Base-by-base conservation (phyloP, 2,329 filamentous ascomycete species). In the Fusarium dimerum region DNA sequence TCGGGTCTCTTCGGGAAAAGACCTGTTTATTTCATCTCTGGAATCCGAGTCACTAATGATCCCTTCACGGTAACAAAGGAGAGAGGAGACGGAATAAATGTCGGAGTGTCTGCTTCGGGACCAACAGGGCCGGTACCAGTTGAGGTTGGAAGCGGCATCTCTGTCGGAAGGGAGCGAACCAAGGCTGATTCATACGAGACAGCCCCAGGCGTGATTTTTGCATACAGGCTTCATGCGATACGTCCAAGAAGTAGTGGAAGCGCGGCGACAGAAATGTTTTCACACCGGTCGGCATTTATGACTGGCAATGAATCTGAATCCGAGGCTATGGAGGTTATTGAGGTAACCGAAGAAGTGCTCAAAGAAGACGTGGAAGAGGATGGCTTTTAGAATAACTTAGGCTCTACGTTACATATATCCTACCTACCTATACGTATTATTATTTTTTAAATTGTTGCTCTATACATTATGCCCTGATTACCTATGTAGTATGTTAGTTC, bases 201-300 rank as follows among this genome's bases (percentile, higher is more conserved):
- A n/a, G 43, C 43, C 6, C 43, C 43, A 30, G 43, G 43, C 15
- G 34, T 45, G 8, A 16, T 45, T 10, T 45, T 45, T 36, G 43
- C 43, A n/a, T 45, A 45, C 29, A 15, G 43, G n/a, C 43, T 45
- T n/a, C 26, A 45, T 34, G 43, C 36, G 13, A 45, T 45, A 16
- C 43, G 43, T n/a, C 20, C 26, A 15, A 32, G 30, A 30, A 18
- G 29, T 9, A 18, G 18, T 6, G 30, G 13, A 26, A 18, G 17
- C 10, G 29, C 10, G 41, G 5, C n/a, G 18, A 15, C 43, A n/a
- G 43, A 45, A 17, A 34, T 45, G 20, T 45, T 45, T 34, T 45
- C 43, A 36, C 26, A 45, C 26, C 32, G 43, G 5, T 16, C 43
- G 15, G 26, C 43, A 7, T 34, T 45, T 9, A 34, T 45, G 26